Conservation (phyloP, 1,139 yeast species). For the Wickerhamomyces sp. region DNA sequence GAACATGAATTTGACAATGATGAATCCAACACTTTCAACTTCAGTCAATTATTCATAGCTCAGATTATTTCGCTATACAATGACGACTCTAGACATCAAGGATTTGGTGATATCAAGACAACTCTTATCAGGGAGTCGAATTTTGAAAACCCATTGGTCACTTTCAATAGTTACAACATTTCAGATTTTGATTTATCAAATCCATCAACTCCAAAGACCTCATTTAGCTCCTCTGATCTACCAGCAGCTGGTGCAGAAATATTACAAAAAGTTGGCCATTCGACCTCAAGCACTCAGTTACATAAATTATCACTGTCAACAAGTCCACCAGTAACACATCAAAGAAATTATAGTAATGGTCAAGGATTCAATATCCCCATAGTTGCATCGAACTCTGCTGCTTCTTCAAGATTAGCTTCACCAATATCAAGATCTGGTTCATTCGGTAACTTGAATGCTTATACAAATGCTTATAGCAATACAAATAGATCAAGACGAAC, state of each 20-base stretch:
- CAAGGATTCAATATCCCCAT: background rate
- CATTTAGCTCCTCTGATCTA: background rate
- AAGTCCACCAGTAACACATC: background rate
- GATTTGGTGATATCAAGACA: conserved; percentile 14
- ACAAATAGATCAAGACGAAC: background rate
- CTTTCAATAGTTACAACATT: background rate
- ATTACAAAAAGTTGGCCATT: background rate
- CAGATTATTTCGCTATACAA: conserved; percentile 10
- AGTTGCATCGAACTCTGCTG: background rate
- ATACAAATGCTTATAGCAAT: background rate
- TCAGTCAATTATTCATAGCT: conserved; percentile 7
- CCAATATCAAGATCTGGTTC: background rate
- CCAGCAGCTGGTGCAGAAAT: background rate
- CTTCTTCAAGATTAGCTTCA: background rate
- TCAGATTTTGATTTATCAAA: background rate
- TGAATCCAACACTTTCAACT: conserved; percentile 5
- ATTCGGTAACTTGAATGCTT: background rate
- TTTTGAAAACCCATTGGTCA: conserved; percentile 8
- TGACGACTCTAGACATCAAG: conserved; percentile 5
- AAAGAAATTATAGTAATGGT: too few species aligned
- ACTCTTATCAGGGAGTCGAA: conserved; percentile 6
- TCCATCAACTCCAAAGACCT: background rate
- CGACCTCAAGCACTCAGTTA: background rate
- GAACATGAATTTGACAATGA: background rate
- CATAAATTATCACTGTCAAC: background rate